A percentile compares a stretch with the other conserved stretches of the same genome.
Evolutionary conservation across 2,329 filamentous ascomycete species (phyloP).

Genomic region (Leptodontidium sp.): DNA sequence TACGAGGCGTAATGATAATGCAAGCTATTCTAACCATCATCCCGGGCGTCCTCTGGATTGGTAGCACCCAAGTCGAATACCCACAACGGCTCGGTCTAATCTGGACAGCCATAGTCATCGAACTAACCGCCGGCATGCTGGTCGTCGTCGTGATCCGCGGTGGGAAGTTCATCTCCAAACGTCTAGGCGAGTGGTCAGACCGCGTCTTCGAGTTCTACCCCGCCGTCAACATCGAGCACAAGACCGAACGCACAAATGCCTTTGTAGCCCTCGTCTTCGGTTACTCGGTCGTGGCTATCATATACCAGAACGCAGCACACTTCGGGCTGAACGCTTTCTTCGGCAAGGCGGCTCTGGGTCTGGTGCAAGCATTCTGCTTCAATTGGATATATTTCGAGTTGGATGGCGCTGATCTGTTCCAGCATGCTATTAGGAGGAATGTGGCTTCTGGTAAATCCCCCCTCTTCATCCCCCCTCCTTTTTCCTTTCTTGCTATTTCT

Average conservation of each 20-base stretch:
- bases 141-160: slow-evolving; percentile 53
- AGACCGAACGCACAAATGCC: slow-evolving; percentile 68
- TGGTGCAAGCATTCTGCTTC: slow-evolving; percentile 65
- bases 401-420: slow-evolving; percentile 62
- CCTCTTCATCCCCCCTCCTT: background rate
- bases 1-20: slow-evolving; percentile 62
- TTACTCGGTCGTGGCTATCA: slow-evolving; percentile 67
- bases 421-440: slow-evolving; percentile 67
- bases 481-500: background rate
- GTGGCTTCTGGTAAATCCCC: slow-evolving; percentile 51
- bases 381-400: slow-evolving; percentile 73
- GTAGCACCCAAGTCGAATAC: slow-evolving; percentile 62
- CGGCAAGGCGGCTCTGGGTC: slow-evolving; percentile 67
- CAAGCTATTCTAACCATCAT: slow-evolving; percentile 55
- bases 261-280: slow-evolving; percentile 72
- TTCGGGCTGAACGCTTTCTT: slow-evolving; percentile 66
- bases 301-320: slow-evolving; percentile 62
- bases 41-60: slow-evolving; percentile 65
- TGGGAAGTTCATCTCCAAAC: slow-evolving; percentile 39
- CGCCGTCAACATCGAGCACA: slow-evolving; percentile 71
- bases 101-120: slow-evolving; percentile 62
- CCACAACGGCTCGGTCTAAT: slow-evolving; percentile 63
- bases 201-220: slow-evolving; percentile 65
- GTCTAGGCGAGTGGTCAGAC: slow-evolving; percentile 35
- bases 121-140: slow-evolving; percentile 57